Conservation (phyloP, 2,329 filamentous ascomycete species). For the Venturia nashicola region DNA sequence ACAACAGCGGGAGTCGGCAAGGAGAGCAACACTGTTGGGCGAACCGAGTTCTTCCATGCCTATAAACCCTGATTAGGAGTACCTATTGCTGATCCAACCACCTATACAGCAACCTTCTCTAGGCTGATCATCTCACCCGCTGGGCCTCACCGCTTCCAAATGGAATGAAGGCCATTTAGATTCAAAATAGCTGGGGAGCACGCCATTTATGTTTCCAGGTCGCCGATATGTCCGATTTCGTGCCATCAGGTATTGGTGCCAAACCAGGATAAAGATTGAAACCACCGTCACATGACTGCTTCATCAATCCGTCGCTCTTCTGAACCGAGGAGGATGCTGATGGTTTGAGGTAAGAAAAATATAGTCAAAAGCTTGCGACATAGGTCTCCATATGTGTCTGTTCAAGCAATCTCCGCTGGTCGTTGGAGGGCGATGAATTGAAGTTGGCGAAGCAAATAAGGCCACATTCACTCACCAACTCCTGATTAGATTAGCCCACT, state of each 20-base stretch:
- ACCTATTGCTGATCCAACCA: neutral
- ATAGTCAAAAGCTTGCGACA: too few relatives aligned
- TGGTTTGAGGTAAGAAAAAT: too few relatives aligned
- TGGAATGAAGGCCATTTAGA: neutral
- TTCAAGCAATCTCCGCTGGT: too few relatives aligned
- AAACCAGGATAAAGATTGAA: neutral
- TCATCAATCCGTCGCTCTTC: neutral
- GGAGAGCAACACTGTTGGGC: neutral
- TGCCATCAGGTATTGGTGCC: neutral
- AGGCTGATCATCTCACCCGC: neutral
- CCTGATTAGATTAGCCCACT: neutral
- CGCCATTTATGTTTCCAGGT: neutral
- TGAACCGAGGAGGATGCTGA: neutral
- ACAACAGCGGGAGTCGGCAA: neutral
- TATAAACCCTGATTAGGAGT: too few relatives aligned
- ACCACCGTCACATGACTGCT: neutral
- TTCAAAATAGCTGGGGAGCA: neutral
- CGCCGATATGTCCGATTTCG: neutral
- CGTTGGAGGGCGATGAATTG: too few relatives aligned
- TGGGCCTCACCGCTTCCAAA: neutral
- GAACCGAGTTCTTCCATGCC: neutral
- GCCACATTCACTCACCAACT: too few relatives aligned
- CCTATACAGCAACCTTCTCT: neutral
- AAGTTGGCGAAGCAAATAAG: too few relatives aligned
- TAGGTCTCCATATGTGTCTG: too few relatives aligned